Percentiles rank a stretch among this genome's conserved stretches.
Conservation (phyloP, 495 filamentous ascomycete species). For the Penicillium longicatenatum region DNA sequence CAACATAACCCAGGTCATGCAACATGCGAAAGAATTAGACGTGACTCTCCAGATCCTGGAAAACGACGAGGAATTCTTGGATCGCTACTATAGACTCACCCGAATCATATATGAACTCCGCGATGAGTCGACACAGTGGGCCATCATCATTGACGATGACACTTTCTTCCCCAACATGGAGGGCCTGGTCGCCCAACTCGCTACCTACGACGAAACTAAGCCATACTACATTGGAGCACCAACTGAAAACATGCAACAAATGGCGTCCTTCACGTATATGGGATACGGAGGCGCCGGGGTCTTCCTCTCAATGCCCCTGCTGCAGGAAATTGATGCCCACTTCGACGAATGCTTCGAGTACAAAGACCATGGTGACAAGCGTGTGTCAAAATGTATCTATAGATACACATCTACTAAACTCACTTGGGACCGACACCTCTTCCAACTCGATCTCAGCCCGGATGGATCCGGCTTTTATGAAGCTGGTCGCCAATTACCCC, state of each 20-base stretch:
- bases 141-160: conserved; percentile 60
- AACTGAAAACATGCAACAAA: conserved; percentile 41
- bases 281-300: conserved; percentile 53
- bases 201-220: conserved; percentile 31
- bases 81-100: conserved; percentile 54
- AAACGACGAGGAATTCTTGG: conserved; percentile 32
- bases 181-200: conserved; percentile 34
- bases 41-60: conserved; percentile 46
- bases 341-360: conserved; percentile 24
- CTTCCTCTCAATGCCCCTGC: conserved; percentile 41
- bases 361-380: conserved; percentile 26
- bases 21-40: conserved; percentile 20
- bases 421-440: conserved; percentile 39
- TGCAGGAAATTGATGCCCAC: conserved; percentile 26
- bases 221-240: conserved; percentile 48
- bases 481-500: conserved; percentile 33
- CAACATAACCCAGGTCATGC: background rate
- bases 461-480: conserved; percentile 48
- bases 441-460: conserved; percentile 40
- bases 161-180: conserved; percentile 53
- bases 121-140: conserved; percentile 46
- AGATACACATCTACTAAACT: conserved; percentile 39
- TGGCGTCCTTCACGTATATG: conserved; percentile 31
- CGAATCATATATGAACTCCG: conserved; percentile 39
- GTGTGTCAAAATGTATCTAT: conserved; percentile 43